Evolutionary conservation across 2,329 filamentous ascomycete genomes (phyloP).

Genomic region (Rutstroemia sp.): DNA sequence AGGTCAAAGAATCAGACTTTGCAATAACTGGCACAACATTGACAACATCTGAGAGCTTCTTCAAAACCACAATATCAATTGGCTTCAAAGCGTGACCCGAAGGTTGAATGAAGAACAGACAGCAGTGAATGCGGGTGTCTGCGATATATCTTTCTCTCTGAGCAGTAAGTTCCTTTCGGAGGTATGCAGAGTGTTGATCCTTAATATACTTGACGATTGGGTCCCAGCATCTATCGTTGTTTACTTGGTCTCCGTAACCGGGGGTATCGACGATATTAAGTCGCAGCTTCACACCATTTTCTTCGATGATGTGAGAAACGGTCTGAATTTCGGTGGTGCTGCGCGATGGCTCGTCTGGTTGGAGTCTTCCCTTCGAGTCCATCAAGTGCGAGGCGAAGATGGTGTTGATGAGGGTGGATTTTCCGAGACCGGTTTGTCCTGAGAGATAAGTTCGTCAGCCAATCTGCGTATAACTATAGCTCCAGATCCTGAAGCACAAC

Average conservation of each 20-base stretch:
- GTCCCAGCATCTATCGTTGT: constrained; percentile 99
- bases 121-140: constrained; percentile 98
- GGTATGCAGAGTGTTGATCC: constrained; percentile 98
- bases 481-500: constrained; percentile 34
- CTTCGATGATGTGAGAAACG: constrained; percentile 97
- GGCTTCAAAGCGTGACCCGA: constrained; percentile 98
- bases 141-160: constrained; percentile 99
- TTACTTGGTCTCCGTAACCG: constrained; percentile 96
- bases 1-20: constrained; percentile 92
- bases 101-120: constrained; percentile 98
- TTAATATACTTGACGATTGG: constrained; percentile 99
- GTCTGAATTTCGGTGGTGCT: constrained; percentile 97
- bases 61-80: constrained; percentile 98
- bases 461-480: constrained; percentile 3
- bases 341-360: constrained; percentile 87
- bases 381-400: constrained; percentile 99
- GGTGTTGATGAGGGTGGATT: constrained; percentile 99
- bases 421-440: constrained; percentile 98
- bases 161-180: constrained; percentile 97
- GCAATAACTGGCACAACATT: constrained; percentile 98
- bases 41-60: constrained; percentile 99
- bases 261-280: constrained; percentile 99
- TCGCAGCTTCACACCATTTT: constrained; percentile 94
- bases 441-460: constrained; percentile 21
- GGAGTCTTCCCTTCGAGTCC: constrained; percentile 93